Evolutionary conservation across 2,329 filamentous ascomycete species (phyloP), one percentile per base, ranked within the genome.

Genomic region (Helotiales sp.): DNA sequence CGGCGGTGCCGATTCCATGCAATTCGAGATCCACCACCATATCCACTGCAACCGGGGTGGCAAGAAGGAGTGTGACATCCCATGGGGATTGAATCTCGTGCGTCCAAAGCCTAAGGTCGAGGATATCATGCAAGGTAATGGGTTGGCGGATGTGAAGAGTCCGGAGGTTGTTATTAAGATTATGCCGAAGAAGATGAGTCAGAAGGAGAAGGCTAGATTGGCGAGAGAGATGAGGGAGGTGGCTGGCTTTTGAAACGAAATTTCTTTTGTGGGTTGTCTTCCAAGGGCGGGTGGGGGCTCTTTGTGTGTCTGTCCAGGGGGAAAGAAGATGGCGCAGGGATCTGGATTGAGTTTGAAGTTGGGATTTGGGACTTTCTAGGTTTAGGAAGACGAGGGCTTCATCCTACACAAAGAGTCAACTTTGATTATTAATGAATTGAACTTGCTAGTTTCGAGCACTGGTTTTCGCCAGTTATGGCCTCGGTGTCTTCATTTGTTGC

Each of bases 41-140:
- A 22, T 65, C 3, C 63, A 65, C 63, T 65, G 63, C 34, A 65
- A 65, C 20, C 63, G 57, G 0, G 34, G 32, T 34, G 57, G 63
- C 1, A 61, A 60, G 57, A 65, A 65, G 11, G 55, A 65, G 15
- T 65, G 63, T n/a, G 63, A 57, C 20, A 2, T 47, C 1, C 20
- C 6, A 7, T 40, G 37, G 37, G 37, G 22, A 3, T 32, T 58
- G 20, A 58, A 28, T n/a, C 20, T 58, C 5, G 55, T 40, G 26
- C 20, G 55, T 6, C 32, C 32, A 34, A 43, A 40, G 34, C 15
- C 15, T 2, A 43, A 58, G 34, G 34, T 40, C 6, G 22, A 58
- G 20, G 32, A n/a, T 28, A 20, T 59, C 13, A 43, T 40, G 34
- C 13, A 43, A 7, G 55, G 24, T 3, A 59, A 40, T 17, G 34